phyloP scores from a whole-genome alignment of 2,329 filamentous ascomycete species.

The Fusarium poae region DNA sequence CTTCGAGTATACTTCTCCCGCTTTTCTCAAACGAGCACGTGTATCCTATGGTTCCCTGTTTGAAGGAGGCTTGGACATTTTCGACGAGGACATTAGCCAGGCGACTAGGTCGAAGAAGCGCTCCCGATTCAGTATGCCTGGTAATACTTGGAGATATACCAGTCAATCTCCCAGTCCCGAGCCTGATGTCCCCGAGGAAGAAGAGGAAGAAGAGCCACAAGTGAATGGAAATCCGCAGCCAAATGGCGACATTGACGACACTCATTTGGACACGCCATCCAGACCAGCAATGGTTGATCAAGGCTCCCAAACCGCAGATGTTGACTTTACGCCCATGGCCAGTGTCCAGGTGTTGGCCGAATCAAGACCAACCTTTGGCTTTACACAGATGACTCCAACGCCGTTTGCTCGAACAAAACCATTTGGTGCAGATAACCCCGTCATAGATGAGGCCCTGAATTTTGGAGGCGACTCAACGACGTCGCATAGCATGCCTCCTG shows the following conservation, averaged over 20 bases:
- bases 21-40: constrained; percentile 79
- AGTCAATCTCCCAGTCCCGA: constrained; percentile 80
- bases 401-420: constrained; percentile 44
- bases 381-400: constrained; percentile 44
- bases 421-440: constrained; percentile 18
- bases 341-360: constrained; percentile 51
- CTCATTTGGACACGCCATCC: constrained; percentile 36
- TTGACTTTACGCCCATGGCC: constrained; percentile 48
- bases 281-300: constrained; percentile 54
- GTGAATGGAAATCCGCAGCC: constrained; percentile 3
- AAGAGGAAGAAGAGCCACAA: constrained; percentile 18
- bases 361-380: constrained; percentile 42
- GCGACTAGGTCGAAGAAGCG: constrained; percentile 67
- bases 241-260: constrained; percentile 26
- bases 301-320: constrained; percentile 53
- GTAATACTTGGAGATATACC: constrained; percentile 79
- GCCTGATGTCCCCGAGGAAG: constrained; percentile 52
- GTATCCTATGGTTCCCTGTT: constrained; percentile 77
- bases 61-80: constrained; percentile 73
- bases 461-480: constrained; percentile 21
- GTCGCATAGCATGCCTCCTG: constrained; percentile 14
- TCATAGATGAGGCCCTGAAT: constrained; percentile 26
- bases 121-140: constrained; percentile 75
- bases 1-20: constrained; percentile 79
- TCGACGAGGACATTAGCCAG: constrained; percentile 70